phyloP scores from a whole-genome alignment of 2,329 filamentous ascomycete genomes.

The Rhinocladiella mackenziei region DNA sequence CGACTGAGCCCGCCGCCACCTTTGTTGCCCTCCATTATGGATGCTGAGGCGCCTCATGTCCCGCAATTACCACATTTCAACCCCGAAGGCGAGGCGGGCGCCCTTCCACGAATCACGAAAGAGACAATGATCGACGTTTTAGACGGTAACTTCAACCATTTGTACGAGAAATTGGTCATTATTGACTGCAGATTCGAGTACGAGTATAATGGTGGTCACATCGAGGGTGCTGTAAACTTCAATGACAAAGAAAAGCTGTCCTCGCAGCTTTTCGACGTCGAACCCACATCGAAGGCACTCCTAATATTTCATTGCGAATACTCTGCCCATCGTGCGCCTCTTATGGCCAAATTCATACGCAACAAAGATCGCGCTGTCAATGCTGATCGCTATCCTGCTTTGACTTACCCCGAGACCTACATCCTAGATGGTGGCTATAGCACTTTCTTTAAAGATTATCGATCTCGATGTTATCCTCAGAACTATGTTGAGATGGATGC shows the following conservation, averaged over 20 bases:
- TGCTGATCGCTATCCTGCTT: conserved; percentile 75
- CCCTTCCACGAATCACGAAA: conserved; percentile 79
- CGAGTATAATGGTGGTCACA: conserved; percentile 95
- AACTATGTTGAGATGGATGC: conserved; percentile 97
- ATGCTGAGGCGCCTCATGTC: conserved; percentile 62
- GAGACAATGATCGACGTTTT: conserved; percentile 81
- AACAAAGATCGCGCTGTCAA: conserved; percentile 83
- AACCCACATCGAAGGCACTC: conserved; percentile 66
- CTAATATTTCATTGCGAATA: conserved; percentile 98
- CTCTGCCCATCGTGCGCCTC: conserved; percentile 88
- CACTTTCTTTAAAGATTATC: conserved; percentile 78
- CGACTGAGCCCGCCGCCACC: conserved; percentile 45
- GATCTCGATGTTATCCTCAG: conserved; percentile 79
- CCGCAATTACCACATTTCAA: conserved; percentile 80
- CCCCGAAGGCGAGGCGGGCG: conserved; percentile 74
- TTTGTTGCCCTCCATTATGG: conserved; percentile 73
- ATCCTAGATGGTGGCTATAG: conserved; percentile 96
- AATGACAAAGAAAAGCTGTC: conserved; percentile 91
- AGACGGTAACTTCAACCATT: conserved; percentile 72
- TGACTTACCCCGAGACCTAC: conserved; percentile 96
- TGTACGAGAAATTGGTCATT: conserved; percentile 77
- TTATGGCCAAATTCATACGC: conserved; percentile 93
- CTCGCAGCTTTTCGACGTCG: conserved; percentile 66
- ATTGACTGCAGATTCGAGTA: conserved; percentile 99
- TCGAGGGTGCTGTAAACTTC: conserved; percentile 88